Evolutionary conservation across 768 basidiomycete genomes (phyloP), one percentile per base, ranked within the genome.

Genomic region (Grammothele lineata): DNA sequence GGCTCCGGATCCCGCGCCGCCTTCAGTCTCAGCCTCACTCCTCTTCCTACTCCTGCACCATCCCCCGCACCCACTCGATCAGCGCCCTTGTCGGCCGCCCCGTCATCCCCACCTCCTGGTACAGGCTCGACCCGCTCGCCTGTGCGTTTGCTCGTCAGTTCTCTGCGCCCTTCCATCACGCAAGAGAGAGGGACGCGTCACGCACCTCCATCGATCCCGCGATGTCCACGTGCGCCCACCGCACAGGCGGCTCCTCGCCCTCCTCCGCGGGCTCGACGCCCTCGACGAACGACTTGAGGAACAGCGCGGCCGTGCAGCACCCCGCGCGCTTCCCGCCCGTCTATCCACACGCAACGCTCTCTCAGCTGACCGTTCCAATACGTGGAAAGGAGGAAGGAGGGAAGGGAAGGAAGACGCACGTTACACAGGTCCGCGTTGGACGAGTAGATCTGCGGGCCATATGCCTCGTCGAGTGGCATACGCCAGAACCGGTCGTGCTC

Each of bases 181-280:
- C n/a, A n/a, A n/a, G n/a, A n/a, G n/a, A n/a, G n/a, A n/a, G n/a
- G n/a, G n/a, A n/a, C n/a, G n/a, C 35, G 72, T 43, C 1, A 47
- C 50, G 37, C 21, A 80, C 79, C 66, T 89, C 86, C 85, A 87
- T 87, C 15, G 76, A 66, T 12, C 86, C 83, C 10, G 81, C 89
- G 47, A 92, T 92, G 58, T 94, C 92, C 35, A 92, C 66, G 63
- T 93, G 92, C 1, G 91, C 92, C 89, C 91, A 94, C 51, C 80
- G 78, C 55, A 90, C 66, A 11, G 68, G 62, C 5, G 78, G 71
- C 23, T 57, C 57, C 12, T 72, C 73, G 47, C 73, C 58, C 36
- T 78, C 81, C 11, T 79, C 74, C 57, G 77, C 75, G 2, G 74
- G 69, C 58, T 88, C 84, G 46, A 83, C 78, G 3, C 87, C 88